Conservation (phyloP, 1,284 basidiomycete genomes). For the Leccinum subfulvum region DNA sequence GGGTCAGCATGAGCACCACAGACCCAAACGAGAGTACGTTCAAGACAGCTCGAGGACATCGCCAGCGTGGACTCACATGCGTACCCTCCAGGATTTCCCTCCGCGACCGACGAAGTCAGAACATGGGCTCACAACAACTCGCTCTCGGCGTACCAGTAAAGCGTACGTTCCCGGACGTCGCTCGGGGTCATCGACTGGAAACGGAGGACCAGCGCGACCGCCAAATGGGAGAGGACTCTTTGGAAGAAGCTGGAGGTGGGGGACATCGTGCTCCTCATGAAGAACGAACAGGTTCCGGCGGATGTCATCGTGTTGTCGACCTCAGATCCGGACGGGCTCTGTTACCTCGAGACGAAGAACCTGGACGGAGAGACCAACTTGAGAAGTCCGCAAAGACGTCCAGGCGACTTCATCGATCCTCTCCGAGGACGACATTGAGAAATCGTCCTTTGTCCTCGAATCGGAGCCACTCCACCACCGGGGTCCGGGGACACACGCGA, state of each 20-base stretch:
- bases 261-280: slow-evolving; percentile 82
- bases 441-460: slow-evolving; percentile 83
- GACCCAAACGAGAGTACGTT: slow-evolving; percentile 42
- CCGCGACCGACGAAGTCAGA: slow-evolving; percentile 16
- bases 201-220: slow-evolving; percentile 65
- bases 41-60: slow-evolving; percentile 63
- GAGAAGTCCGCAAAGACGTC: slow-evolving; percentile 78
- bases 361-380: slow-evolving; percentile 97
- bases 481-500: slow-evolving; percentile 42
- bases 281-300: slow-evolving; percentile 95
- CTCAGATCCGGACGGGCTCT: slow-evolving; percentile 81
- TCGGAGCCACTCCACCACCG: slow-evolving; percentile 79
- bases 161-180: slow-evolving; percentile 50
- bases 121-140: slow-evolving; percentile 29
- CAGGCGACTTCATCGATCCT: slow-evolving; percentile 74
- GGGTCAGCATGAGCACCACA: slow-evolving; percentile 39
- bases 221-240: slow-evolving; percentile 90
- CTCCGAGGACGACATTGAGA: slow-evolving; percentile 92
- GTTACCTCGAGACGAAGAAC: slow-evolving; percentile 93
- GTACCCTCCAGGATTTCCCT: slow-evolving; percentile 50
- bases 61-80: slow-evolving; percentile 49
- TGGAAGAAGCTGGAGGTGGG: slow-evolving; percentile 99
- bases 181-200: slow-evolving; percentile 78
- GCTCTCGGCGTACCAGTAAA: slow-evolving; percentile 52
- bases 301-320: slow-evolving; percentile 90